Conservation (phyloP, 2,329 filamentous ascomycete genomes). For the Cladobotryum protrusum region DNA sequence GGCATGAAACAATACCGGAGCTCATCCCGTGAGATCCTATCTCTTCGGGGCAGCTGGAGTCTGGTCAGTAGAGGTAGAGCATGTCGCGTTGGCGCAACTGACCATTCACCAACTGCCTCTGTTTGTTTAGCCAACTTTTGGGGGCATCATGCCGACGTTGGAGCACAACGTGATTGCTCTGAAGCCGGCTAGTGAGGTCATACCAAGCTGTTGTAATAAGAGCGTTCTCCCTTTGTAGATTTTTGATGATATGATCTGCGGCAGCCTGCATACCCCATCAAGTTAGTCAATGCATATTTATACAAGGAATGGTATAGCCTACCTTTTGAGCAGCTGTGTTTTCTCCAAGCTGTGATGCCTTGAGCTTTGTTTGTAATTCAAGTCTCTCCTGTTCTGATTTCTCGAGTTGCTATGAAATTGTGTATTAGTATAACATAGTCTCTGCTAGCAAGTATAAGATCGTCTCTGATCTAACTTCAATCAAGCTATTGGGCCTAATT, state of each 20-base stretch:
- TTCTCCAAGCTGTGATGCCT: conserved; percentile 44
- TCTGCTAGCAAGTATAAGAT: background rate
- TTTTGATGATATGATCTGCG: conserved; percentile 53
- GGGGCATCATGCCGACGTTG: conserved; percentile 69
- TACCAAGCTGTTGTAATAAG: conserved; percentile 83
- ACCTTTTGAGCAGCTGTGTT: conserved; percentile 48
- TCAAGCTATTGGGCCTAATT: background rate
- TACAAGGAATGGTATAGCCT: conserved; percentile 23
- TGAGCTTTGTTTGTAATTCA: conserved; percentile 50
- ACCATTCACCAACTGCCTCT: conserved; percentile 65
- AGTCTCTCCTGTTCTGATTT: conserved; percentile 51
- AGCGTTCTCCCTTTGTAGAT: conserved; percentile 69
- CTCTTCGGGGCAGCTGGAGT: conserved; percentile 40
- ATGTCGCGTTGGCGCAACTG: conserved; percentile 38
- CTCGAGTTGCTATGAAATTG: conserved; percentile 46
- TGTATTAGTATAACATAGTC: background rate
- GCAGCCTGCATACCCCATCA: conserved; percentile 34
- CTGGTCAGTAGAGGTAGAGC: conserved; percentile 38
- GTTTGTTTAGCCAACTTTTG: conserved; percentile 79
- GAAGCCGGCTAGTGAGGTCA: conserved; percentile 69
- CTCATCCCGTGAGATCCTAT: conserved; percentile 35
- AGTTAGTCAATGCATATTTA: background rate
- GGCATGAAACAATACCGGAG: conserved; percentile 4
- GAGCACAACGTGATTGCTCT: conserved; percentile 76
- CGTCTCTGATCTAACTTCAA: background rate